Evolutionary conservation across 2,329 filamentous ascomycete species (phyloP).

Genomic region (Trichoderma asperellum): DNA sequence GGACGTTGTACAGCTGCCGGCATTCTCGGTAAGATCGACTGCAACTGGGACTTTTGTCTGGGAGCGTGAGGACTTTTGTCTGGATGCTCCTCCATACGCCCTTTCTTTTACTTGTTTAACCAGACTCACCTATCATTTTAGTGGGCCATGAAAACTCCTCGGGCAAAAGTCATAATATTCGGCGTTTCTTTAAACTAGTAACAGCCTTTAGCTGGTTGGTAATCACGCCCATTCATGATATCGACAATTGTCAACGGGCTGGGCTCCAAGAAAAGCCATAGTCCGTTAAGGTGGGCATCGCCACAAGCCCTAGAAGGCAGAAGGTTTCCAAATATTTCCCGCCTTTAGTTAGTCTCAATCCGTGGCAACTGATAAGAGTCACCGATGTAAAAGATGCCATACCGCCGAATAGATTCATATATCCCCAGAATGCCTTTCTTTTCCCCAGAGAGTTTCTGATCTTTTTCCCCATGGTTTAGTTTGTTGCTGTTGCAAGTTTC

Average conservation of each 20-base stretch:
- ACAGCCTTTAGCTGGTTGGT: background rate
- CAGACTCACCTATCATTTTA: background rate
- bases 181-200: conserved; percentile 1
- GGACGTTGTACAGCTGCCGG: background rate
- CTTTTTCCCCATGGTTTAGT: conserved; percentile 2
- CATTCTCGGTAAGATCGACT: background rate
- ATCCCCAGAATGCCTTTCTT: background rate
- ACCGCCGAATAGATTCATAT: background rate
- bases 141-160: conserved; percentile 17
- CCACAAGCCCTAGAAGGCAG: conserved; percentile 4
- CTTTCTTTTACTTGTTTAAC: background rate
- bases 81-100: background rate
- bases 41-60: background rate
- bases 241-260: background rate
- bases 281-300: background rate
- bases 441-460: conserved; percentile 4
- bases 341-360: background rate
- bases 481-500: background rate
- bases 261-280: background rate
- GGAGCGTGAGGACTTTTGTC: background rate
- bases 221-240: background rate
- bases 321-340: background rate
- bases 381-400: background rate
- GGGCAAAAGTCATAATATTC: background rate
- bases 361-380: conserved; percentile 7